phyloP scores from a whole-genome alignment of 805 yeast genomes.

The Nakazawaea ishiwadae region DNA sequence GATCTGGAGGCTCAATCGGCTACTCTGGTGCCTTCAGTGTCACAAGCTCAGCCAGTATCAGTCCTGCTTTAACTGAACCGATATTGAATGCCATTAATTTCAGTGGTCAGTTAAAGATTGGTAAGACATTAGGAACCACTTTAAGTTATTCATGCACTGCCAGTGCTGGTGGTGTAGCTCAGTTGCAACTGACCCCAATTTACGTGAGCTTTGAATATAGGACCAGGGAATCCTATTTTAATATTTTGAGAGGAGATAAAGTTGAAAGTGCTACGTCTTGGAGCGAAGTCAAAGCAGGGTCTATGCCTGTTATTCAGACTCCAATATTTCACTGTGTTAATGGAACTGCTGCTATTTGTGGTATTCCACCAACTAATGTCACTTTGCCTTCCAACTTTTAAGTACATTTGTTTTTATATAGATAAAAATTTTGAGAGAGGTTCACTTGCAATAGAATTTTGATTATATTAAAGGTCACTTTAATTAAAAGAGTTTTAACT shows the following conservation, averaged over 20 bases:
- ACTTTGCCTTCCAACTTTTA: slow-evolving; percentile 1
- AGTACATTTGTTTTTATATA: too few species aligned
- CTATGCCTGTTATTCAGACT: slow-evolving; percentile 5
- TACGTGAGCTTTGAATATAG: slow-evolving; percentile 6
- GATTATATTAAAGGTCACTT: too few species aligned
- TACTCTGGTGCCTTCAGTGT: slow-evolving; percentile 5
- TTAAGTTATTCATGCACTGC: slow-evolving; percentile 8
- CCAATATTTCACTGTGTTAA: slow-evolving; percentile 11
- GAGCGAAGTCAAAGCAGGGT: slow-evolving; percentile 7
- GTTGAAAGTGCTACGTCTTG: not conserved
- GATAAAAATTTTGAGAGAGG: too few species aligned
- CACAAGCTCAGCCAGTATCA: not conserved
- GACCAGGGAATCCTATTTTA: not conserved
- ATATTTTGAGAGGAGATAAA: not conserved
- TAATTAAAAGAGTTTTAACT: too few species aligned
- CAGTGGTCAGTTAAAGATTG: not conserved
- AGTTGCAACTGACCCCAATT: slow-evolving; percentile 5
- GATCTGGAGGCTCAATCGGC: slow-evolving; percentile 11
- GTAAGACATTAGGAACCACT: not conserved
- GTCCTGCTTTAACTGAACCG: slow-evolving; percentile 4
- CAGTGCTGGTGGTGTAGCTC: slow-evolving; percentile 8
- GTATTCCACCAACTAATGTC: slow-evolving; percentile 7
- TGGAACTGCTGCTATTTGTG: slow-evolving; percentile 8
- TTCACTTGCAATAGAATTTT: too few species aligned
- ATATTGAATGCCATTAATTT: slow-evolving; percentile 1